Percentiles rank a stretch among this genome's conserved stretches.
These are phyloP conservation scores for Mollisia scopiformis DNA, from an alignment of 2,329 filamentous ascomycete species.

Conservation along the genomic window DNA sequence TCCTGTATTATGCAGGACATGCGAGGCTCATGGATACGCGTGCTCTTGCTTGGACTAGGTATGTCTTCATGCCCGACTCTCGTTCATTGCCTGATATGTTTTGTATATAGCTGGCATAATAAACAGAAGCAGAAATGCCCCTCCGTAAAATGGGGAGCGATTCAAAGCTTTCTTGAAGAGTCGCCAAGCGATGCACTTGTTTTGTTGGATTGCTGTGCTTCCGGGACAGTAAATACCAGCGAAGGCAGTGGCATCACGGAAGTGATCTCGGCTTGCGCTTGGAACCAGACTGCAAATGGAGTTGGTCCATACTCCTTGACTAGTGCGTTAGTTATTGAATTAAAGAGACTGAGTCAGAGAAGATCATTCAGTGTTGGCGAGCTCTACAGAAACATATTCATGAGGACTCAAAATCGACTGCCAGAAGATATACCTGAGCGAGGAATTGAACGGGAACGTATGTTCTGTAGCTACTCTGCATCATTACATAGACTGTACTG, in stretches of 20 bases:
- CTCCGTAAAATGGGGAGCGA: slow-evolving; percentile 19
- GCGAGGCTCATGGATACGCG: slow-evolving; percentile 56
- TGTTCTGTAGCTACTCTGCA: too few species aligned
- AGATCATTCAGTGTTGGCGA: slow-evolving; percentile 7
- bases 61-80: neutral
- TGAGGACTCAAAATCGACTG: slow-evolving; percentile 5
- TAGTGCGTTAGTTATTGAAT: slow-evolving; percentile 2
- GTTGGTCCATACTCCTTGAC: slow-evolving; percentile 21
- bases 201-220: slow-evolving; percentile 60
- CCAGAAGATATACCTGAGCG: slow-evolving; percentile 5
- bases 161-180: slow-evolving; percentile 54
- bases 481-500: neutral
- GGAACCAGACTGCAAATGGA: slow-evolving; percentile 51
- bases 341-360: slow-evolving; percentile 2
- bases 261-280: slow-evolving; percentile 50
- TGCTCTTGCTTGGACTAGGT: slow-evolving; percentile 66
- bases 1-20: slow-evolving; percentile 64
- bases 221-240: slow-evolving; percentile 10
- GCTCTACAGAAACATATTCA: slow-evolving; percentile 10
- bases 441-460: slow-evolving; percentile 1
- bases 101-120: neutral
- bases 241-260: slow-evolving; percentile 32
- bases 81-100: neutral
- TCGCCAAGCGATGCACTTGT: slow-evolving; percentile 61
- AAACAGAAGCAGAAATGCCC: slow-evolving; percentile 6